Conservation (phyloP, 495 filamentous ascomycete species). For the Aspergillus campestris region DNA sequence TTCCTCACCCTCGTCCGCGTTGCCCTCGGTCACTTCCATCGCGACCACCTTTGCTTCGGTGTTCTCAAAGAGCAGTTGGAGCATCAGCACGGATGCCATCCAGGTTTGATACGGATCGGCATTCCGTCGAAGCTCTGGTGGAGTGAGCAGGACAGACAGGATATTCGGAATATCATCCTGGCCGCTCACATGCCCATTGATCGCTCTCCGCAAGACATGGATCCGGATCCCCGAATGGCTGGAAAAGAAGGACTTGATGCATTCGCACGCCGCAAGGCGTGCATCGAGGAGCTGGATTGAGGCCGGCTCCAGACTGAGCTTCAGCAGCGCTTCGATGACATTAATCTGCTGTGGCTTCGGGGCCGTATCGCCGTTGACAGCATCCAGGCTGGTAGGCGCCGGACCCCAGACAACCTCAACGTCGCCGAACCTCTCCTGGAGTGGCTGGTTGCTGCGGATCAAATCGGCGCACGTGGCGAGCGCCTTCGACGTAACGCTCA, state of each 20-base stretch:
- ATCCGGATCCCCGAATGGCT: slow-evolving; percentile 67
- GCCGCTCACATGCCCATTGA: slow-evolving; percentile 73
- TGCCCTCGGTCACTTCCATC: slow-evolving; percentile 78
- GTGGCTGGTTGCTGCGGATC: slow-evolving; percentile 67
- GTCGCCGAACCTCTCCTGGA: slow-evolving; percentile 86
- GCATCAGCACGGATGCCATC: slow-evolving; percentile 84
- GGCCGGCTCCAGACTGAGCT: slow-evolving; percentile 66
- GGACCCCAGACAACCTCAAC: slow-evolving; percentile 44
- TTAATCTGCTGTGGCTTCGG: slow-evolving; percentile 53
- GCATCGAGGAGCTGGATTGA: slow-evolving; percentile 62
- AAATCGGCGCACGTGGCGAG: slow-evolving; percentile 79
- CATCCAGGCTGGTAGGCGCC: slow-evolving; percentile 9
- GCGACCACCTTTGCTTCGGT: slow-evolving; percentile 68
- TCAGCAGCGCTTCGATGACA: slow-evolving; percentile 90
- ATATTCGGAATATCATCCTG: slow-evolving; percentile 86
- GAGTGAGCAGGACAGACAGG: slow-evolving; percentile 66
- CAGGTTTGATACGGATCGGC: slow-evolving; percentile 85
- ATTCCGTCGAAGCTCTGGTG: slow-evolving; percentile 45
- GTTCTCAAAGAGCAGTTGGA: slow-evolving; percentile 83
- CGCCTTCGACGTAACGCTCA: slow-evolving; percentile 77
- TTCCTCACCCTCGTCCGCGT: slow-evolving; percentile 86
- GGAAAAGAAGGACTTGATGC: slow-evolving; percentile 85
- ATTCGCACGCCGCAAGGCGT: slow-evolving; percentile 77
- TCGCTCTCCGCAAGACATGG: slow-evolving; percentile 82
- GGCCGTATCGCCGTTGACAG: slow-evolving; percentile 39